Conservation (phyloP, 306 rosid species). For the Begonia masoniana region DNA sequence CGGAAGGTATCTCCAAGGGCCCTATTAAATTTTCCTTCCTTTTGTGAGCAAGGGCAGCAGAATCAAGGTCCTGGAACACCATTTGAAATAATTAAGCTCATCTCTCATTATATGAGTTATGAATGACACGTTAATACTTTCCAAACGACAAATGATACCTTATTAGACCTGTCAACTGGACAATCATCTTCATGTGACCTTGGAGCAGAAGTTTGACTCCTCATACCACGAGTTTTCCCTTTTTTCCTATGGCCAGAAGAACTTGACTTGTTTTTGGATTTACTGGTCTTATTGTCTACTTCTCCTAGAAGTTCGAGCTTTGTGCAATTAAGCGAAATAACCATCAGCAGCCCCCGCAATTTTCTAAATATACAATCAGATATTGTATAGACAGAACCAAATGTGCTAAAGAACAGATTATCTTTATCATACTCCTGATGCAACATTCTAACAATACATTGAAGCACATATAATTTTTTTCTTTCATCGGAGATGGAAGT, state of each 20-base stretch:
- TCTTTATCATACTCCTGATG: constrained; percentile 39
- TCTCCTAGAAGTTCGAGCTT: constrained; percentile 72
- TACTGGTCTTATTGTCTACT: constrained; percentile 35
- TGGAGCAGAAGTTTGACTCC: constrained; percentile 36
- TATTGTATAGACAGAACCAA: constrained; percentile 65
- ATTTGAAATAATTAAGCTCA: constrained; percentile 24
- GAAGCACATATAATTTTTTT: constrained; percentile 57
- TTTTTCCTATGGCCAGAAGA: constrained; percentile 59
- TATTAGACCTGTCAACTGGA: constrained; percentile 20
- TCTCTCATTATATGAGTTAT: constrained; percentile 11
- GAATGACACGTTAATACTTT: not conserved
- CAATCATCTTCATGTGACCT: constrained; percentile 22
- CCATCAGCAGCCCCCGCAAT: constrained; percentile 79
- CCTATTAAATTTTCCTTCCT: constrained; percentile 26
- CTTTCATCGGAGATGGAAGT: constrained; percentile 36
- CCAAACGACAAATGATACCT: constrained; percentile 33
- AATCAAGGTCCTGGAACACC: constrained; percentile 40
- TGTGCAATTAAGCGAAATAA: constrained; percentile 77
- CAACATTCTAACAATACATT: constrained; percentile 38
- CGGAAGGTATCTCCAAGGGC: constrained; percentile 1
- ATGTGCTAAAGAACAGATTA: constrained; percentile 62
- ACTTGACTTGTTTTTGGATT: constrained; percentile 51
- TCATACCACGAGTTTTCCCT: constrained; percentile 44
- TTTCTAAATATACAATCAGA: constrained; percentile 73
- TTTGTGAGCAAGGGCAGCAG: constrained; percentile 20